Base-by-base conservation (phyloP, 2,329 filamentous ascomycete species). In the Pseudogymnoascus sp. region DNA sequence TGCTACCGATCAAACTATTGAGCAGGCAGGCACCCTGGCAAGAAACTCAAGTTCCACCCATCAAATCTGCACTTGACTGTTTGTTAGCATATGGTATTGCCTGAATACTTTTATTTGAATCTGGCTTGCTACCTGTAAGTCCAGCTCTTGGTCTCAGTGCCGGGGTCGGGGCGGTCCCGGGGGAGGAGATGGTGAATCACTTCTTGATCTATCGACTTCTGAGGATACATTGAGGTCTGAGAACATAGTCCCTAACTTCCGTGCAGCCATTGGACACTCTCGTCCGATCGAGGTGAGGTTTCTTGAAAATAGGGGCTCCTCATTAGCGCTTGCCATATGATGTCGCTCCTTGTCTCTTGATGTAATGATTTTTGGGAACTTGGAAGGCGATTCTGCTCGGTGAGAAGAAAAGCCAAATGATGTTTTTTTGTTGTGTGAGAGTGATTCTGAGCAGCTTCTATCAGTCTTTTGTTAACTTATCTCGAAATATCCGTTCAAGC, bases 161-260 rank as follows among this genome's bases (percentile, higher is more conserved):
- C 37, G 75, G 67, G 62, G 73, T 76, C 7, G 75, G 75, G 75
- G 75, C 7, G 75, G 75, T 43, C 73, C 74, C 14, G 75, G 75
- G 16, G 75, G 73, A 63, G 75, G 75, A 16, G 73, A 74, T 21
- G 75, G 75, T 16, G 76, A 74, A 61, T 75, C 73, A 59, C 70
- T 73, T 68, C 73, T 71, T 18, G 74, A 75, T 67, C 70, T 73
- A 35, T 70, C 60, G 61, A 63, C n/a, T n/a, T 38, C 18, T 21
- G 43, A 6, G 28, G 49, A 35, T 21, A 35, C 16, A 33, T 55
- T 33, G 28, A 18, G n/a, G 11, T 21, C 16, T 35, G 45, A 31
- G 12, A 21, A 18, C 5, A 21, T 1, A 21, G 25, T 12, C 16
- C 23, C 45, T 52, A 35, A 8, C 28, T 55, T 55, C n/a, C 28